Base-by-base conservation (phyloP, 1,284 basidiomycete species). In the Omphalotus olearius region DNA sequence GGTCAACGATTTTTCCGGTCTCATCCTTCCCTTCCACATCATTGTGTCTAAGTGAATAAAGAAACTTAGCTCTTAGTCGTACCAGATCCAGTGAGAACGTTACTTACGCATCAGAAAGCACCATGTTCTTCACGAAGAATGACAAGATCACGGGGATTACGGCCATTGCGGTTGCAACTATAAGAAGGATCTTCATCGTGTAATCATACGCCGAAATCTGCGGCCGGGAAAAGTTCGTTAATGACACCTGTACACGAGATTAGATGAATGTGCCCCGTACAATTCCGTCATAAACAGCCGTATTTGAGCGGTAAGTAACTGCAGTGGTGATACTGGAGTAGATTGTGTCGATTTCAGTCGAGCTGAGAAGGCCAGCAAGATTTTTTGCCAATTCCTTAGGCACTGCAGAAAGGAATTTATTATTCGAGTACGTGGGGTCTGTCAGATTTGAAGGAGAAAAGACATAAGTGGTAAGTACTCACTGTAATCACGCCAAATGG, bases 131-230 rank as follows among this genome's bases (percentile, higher is more conserved):
- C 7, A 50, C 48, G 26, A 50, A 50, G 7, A 50, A 50, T 2
- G 48, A 50, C 33, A 50, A 23, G 17, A 23, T 13, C 5, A 50
- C 48, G n/a, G 48, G 48, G 5, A 50, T 36, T 14, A 50, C 48
- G 9, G 48, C 40, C 16, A 50, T 44, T 13, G 23, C 48, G 14
- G 48, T 50, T n/a, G 48, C 48, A 18, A 50, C 48, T 7, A 50
- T 44, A 6, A 50, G 48, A 25, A 50, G 48, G 20, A 50, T 50
- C 37, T 50, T 50, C 48, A 50, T 50, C 5, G 48, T 50, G 16
- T 50, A 50, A 42, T 50, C 48, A 25, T 50, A 50, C 5, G 48
- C 42, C 6, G 28, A 43, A 14, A 50, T 50, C 48, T 50, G n/a
- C 18, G 25, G 41, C 11, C 16, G 18, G 18, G 14, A 6, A 4